A percentile compares a stretch with the other conserved stretches of the same genome.
Evolutionary conservation across 1,284 basidiomycete species (phyloP).

Genomic region (Pseudozyma thailandica): DNA sequence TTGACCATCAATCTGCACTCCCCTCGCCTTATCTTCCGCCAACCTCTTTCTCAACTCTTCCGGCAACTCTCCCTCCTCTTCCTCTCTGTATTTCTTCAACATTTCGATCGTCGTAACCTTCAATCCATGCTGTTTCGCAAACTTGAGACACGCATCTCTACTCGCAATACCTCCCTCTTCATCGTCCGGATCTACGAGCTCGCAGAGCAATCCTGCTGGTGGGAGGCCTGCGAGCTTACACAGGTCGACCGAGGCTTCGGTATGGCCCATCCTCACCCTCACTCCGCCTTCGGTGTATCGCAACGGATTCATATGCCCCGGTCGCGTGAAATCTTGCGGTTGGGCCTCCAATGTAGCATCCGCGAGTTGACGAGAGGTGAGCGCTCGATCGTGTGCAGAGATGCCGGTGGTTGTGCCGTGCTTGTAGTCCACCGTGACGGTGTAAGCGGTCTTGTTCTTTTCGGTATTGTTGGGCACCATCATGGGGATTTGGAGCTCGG

Average conservation of each 20-base stretch:
- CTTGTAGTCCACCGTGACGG: slow-evolving; percentile 93
- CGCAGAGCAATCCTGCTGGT: slow-evolving; percentile 87
- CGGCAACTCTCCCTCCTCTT: slow-evolving; percentile 44
- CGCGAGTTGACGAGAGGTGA: slow-evolving; percentile 85
- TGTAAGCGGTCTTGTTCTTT: slow-evolving; percentile 92
- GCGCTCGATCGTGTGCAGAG: slow-evolving; percentile 90
- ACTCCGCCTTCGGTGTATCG: slow-evolving; percentile 87
- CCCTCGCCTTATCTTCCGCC: slow-evolving; percentile 24
- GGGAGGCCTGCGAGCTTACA: slow-evolving; percentile 82
- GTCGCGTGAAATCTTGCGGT: slow-evolving; percentile 83
- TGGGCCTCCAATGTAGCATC: slow-evolving; percentile 28
- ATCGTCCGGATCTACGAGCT: slow-evolving; percentile 89
- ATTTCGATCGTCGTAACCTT: slow-evolving; percentile 92
- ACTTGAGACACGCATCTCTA: slow-evolving; percentile 89
- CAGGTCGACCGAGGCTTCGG: slow-evolving; percentile 89
- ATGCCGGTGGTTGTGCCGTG: slow-evolving; percentile 96
- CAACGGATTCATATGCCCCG: slow-evolving; percentile 94
- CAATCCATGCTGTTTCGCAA: slow-evolving; percentile 90
- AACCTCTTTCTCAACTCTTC: slow-evolving; percentile 12
- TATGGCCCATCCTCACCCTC: slow-evolving; percentile 87
- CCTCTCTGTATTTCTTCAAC: slow-evolving; percentile 69
- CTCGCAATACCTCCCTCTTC: slow-evolving; percentile 92
- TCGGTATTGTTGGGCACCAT: slow-evolving; percentile 93
- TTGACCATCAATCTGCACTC: slow-evolving; percentile 42
- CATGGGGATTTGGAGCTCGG: slow-evolving; percentile 87